A percentile compares a stretch with the other conserved stretches of the same genome.
These are phyloP conservation scores for Noccaea caerulescens DNA, from an alignment of 345 rosid species.

Conservation along the genomic window DNA sequence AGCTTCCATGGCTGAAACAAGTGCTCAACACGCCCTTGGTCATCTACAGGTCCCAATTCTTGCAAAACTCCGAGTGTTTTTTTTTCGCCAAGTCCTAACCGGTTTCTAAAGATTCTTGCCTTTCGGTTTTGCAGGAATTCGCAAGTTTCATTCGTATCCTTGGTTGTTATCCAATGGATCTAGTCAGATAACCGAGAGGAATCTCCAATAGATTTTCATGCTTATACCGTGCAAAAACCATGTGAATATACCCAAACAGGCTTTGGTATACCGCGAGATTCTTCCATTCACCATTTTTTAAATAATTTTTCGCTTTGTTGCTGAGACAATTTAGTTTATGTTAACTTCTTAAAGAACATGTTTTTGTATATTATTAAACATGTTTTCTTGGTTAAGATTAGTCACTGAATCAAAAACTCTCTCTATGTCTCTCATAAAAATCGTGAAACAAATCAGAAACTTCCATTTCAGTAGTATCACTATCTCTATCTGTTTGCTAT, in stretches of 20 bases:
- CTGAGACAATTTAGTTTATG: slow-evolving; percentile 32
- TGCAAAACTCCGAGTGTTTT: background rate
- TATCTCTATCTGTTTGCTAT: too few species aligned
- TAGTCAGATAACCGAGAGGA: slow-evolving; percentile 19
- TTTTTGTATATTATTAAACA: slow-evolving; percentile 21
- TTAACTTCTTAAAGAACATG: slow-evolving; percentile 20
- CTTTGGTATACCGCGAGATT: slow-evolving; percentile 29
- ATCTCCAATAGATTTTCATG: slow-evolving; percentile 12
- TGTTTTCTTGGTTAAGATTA: background rate
- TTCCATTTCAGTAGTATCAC: too few species aligned
- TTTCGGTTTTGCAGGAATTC: slow-evolving; percentile 62
- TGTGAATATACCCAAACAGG: slow-evolving; percentile 42
- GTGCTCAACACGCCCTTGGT: slow-evolving; percentile 78
- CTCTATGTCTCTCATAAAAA: too few species aligned
- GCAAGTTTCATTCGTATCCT: slow-evolving; percentile 76
- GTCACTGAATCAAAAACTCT: background rate
- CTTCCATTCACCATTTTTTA: slow-evolving; percentile 29
- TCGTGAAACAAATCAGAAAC: too few species aligned
- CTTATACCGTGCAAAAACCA: slow-evolving; percentile 20
- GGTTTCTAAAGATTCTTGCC: background rate
- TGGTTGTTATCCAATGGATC: slow-evolving; percentile 74
- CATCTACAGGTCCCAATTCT: slow-evolving; percentile 67
- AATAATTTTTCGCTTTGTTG: slow-evolving; percentile 22
- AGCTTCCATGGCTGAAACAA: slow-evolving; percentile 93
- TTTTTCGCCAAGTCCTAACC: background rate